These are phyloP conservation scores for Prunus fruticosa DNA, from an alignment of 306 rosid species.

Conservation along the genomic window DNA sequence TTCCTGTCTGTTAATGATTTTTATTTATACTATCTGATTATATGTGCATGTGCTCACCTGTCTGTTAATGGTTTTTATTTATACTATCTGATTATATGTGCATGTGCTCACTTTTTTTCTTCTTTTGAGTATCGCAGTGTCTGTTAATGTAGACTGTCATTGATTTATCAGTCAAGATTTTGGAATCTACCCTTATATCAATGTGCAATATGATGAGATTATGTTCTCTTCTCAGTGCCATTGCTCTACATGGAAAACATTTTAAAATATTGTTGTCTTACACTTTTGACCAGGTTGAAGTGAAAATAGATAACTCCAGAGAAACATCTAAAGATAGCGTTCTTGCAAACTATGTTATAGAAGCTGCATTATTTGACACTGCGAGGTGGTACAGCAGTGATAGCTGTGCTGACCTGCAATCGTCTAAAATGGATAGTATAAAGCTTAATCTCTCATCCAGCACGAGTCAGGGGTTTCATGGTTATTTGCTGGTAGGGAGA, in stretches of 20 bases:
- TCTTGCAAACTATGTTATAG: conserved; percentile 57
- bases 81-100: neutral
- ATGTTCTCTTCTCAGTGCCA: neutral
- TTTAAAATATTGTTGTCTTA: conserved; percentile 20
- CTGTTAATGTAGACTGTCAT: neutral
- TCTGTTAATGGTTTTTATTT: neutral
- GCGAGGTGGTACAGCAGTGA: conserved; percentile 54
- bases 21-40: neutral
- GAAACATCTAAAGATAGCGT: conserved; percentile 56
- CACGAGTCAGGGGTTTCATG: conserved; percentile 55
- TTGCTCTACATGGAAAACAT: conserved; percentile 5
- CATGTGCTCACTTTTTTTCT: neutral
- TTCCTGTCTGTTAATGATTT: neutral
- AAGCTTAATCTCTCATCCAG: conserved; percentile 46
- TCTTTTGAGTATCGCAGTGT: neutral
- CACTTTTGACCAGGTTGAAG: conserved; percentile 66
- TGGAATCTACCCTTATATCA: neutral
- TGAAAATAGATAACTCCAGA: conserved; percentile 65
- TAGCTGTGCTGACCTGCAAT: conserved; percentile 53
- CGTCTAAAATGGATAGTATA: conserved; percentile 59
- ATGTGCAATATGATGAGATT: neutral
- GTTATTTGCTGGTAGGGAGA: conserved; percentile 65
- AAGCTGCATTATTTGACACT: conserved; percentile 68
- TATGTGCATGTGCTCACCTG: neutral
- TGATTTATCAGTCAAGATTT: neutral